Conservation (phyloP, 2,329 filamentous ascomycete genomes). For the Exophiala oligosperma region DNA sequence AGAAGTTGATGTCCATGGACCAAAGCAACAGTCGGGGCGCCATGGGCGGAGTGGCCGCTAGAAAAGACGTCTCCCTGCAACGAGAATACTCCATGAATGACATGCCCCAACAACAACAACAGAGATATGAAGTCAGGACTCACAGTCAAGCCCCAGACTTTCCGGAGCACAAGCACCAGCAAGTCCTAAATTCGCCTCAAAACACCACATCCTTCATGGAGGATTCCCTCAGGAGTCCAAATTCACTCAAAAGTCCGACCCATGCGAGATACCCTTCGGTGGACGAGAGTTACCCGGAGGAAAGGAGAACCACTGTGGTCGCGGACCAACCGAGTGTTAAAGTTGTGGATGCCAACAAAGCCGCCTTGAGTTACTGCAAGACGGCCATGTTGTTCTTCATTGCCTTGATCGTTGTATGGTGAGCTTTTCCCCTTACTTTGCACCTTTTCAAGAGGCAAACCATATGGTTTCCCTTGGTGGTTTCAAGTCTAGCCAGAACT, state of each 20-base stretch:
- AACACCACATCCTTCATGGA: slow-evolving; percentile 2
- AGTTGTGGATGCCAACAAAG: slow-evolving; percentile 36
- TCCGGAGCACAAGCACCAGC: slow-evolving; percentile 4
- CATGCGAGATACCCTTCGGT: slow-evolving; percentile 8
- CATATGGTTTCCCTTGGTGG: no score
- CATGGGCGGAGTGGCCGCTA: not conserved
- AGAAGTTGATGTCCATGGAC: slow-evolving; percentile 49
- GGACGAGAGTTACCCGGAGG: not conserved
- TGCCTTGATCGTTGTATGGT: slow-evolving; percentile 44
- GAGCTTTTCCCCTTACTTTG: slow-evolving; percentile 21
- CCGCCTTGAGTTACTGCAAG: slow-evolving; percentile 42
- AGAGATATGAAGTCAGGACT: slow-evolving; percentile 20
- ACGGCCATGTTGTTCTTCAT: slow-evolving; percentile 43
- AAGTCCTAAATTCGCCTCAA: not conserved
- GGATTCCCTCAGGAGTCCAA: not conserved
- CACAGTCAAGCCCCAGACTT: slow-evolving; percentile 19
- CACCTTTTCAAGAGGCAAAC: no score
- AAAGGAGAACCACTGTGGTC: slow-evolving; percentile 6
- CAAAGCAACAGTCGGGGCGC: not conserved
- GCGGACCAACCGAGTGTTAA: slow-evolving; percentile 3
- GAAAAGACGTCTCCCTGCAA: not conserved
- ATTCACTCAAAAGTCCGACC: not conserved
- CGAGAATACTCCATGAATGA: slow-evolving; percentile 13
- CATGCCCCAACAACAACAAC: not conserved
- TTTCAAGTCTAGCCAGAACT: not conserved